Evolutionary conservation across 345 rosid genomes (phyloP), one percentile per base, ranked within the genome.

Genomic region (Heritiera littoralis): DNA sequence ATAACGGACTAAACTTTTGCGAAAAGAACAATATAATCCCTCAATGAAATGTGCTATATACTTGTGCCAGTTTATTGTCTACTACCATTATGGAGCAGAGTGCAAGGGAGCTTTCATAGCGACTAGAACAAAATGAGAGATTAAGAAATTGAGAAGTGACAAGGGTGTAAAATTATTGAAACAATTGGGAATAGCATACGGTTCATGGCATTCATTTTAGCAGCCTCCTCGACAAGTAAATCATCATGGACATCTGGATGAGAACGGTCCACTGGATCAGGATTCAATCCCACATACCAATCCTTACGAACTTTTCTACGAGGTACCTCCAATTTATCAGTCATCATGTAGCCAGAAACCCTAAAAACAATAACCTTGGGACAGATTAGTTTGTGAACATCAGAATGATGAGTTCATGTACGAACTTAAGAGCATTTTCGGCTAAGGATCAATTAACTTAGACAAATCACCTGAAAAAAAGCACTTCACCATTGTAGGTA

Each of bases 331-430:
- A 97, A 85, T 82, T 94, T 97, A 82, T 97, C 99, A 51, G 92
- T 83, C 98, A 97, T 97, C 88, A 92, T 77, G 84, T 92, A 97
- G 80, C 99, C 99, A 9, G 99, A 97, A 69, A 83, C 91, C 91
- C 99, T 97, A 84, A 28, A 86, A 84, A 59, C 7, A 80, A 78
- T 28, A 73, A 74, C 13, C 60, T 66, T 20, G 35, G 40, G n/a
- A 52, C 74, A 68, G 3, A 61, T 63, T 41, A 73, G 63, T 13
- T 72, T 59, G 55, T 18, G 49, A 61, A n/a, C 65, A 65, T 38
- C 77, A 55, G n/a, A 70, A 52, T 59, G 45, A 80, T 30, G 23
- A 30, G 18, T 54, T 64, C 58, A 59, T 5, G 18, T 11, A 79
- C 60, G 23, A 77, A 65, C 64, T 48, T 32, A 38, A 68, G 20